A percentile compares a stretch with the other conserved stretches of the same genome.
Evolutionary conservation across 2,329 filamentous ascomycete genomes (phyloP).

Genomic region (Xylariaceae sp.): DNA sequence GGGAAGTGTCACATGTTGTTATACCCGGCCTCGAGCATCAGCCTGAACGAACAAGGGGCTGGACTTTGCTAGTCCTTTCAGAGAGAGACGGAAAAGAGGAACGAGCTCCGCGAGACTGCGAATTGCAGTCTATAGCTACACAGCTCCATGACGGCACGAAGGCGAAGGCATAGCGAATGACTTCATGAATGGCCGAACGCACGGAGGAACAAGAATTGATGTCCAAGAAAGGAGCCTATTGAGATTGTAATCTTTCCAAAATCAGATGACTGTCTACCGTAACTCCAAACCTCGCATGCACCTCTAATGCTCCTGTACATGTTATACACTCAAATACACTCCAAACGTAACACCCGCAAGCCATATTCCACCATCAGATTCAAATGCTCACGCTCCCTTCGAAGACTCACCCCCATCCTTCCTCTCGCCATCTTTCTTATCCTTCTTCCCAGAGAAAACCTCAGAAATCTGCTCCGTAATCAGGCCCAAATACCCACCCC

Average conservation of each 20-base stretch:
- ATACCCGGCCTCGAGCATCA: too few species aligned
- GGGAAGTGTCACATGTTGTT: too few species aligned
- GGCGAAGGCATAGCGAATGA: too few species aligned
- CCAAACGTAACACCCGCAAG: conserved; percentile 1
- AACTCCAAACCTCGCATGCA: conserved; percentile 3
- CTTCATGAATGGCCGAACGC: too few species aligned
- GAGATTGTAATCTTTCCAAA: not conserved
- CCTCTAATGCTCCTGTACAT: conserved; percentile 2
- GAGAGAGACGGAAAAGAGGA: too few species aligned
- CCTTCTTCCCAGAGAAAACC: conserved; percentile 36
- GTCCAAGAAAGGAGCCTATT: conserved; percentile 3
- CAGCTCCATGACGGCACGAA: too few species aligned
- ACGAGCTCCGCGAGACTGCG: too few species aligned
- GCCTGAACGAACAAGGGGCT: too few species aligned
- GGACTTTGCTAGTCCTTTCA: too few species aligned
- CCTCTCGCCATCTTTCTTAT: conserved; percentile 27
- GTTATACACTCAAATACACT: conserved; percentile 7
- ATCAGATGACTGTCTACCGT: too few species aligned
- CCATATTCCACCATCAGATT: conserved; percentile 13
- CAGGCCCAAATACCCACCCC: conserved; percentile 52
- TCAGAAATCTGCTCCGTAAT: conserved; percentile 56
- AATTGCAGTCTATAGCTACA: too few species aligned
- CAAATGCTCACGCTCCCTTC: conserved; percentile 11
- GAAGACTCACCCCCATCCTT: conserved; percentile 29
- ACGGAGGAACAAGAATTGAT: not conserved